phyloP scores from a whole-genome alignment of 2,329 filamentous ascomycete genomes.

The Mycosphaerelloides madeirae region DNA sequence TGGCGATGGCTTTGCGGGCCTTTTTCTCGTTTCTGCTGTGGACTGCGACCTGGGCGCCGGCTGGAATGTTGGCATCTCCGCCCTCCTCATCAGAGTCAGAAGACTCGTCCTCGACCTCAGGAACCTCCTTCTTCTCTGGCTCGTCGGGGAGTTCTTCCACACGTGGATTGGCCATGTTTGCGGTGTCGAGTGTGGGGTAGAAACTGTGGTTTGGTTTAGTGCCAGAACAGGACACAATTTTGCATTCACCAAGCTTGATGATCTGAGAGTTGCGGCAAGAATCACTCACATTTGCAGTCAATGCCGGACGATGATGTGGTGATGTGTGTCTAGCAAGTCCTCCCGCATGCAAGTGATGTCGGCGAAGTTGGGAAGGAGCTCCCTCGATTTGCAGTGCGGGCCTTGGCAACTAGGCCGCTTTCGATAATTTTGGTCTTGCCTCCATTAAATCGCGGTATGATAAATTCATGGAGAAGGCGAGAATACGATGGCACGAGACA shows the following conservation, averaged over 20 bases:
- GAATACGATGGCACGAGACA: no score
- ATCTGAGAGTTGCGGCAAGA: not conserved
- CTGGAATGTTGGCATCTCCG: slow-evolving; percentile 69
- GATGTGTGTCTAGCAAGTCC: not conserved
- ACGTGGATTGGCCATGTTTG: slow-evolving; percentile 91
- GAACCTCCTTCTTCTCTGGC: slow-evolving; percentile 56
- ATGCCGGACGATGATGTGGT: not conserved
- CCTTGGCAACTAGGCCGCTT: no score
- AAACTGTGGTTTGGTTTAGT: not conserved
- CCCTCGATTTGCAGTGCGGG: no score
- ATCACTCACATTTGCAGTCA: slow-evolving; percentile 4
- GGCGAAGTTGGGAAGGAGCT: no score
- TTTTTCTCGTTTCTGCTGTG: slow-evolving; percentile 99
- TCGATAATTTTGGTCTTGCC: no score
- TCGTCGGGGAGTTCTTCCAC: slow-evolving; percentile 95
- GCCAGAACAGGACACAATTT: not conserved
- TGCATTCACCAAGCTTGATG: not conserved
- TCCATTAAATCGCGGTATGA: no score
- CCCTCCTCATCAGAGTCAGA: slow-evolving; percentile 67
- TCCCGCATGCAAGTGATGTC: not conserved
- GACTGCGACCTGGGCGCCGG: slow-evolving; percentile 81
- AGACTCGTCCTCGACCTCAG: slow-evolving; percentile 66
- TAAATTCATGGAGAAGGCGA: no score
- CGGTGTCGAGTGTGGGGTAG: slow-evolving; percentile 23
- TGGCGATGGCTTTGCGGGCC: slow-evolving; percentile 97